Percentiles rank a stretch among this genome's conserved stretches.
Evolutionary conservation across 805 yeast species (phyloP).

Genomic region (Lachancea sp.): DNA sequence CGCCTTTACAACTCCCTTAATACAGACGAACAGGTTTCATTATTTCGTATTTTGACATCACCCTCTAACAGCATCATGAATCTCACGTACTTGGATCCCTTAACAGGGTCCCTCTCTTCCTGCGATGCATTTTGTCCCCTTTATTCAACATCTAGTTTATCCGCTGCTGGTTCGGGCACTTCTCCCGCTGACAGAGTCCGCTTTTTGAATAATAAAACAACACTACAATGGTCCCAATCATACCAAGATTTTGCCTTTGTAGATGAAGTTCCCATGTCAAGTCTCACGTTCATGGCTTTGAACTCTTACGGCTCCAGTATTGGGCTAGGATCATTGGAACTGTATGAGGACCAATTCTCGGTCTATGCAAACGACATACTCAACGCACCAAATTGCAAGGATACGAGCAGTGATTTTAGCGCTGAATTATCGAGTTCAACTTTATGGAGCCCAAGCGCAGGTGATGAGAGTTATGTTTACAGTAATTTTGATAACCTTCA

Average conservation of each 20-base stretch:
- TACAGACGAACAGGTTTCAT: constrained; percentile 41
- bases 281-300: constrained; percentile 56
- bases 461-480: constrained; percentile 27
- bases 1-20: constrained; percentile 58
- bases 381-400: constrained; percentile 58
- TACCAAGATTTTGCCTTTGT: constrained; percentile 81
- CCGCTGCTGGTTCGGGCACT: constrained; percentile 25
- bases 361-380: constrained; percentile 71
- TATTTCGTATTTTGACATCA: constrained; percentile 65
- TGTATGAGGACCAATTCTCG: constrained; percentile 49
- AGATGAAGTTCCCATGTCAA: constrained; percentile 53
- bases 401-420: constrained; percentile 19
- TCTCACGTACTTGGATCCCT: constrained; percentile 74
- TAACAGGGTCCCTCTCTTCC: constrained; percentile 43
- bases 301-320: constrained; percentile 66
- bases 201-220: constrained; percentile 33
- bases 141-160: constrained; percentile 36
- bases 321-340: constrained; percentile 64
- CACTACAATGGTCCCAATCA: constrained; percentile 34
- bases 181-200: constrained; percentile 18
- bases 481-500: constrained; percentile 32
- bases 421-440: constrained; percentile 27
- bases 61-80: constrained; percentile 92
- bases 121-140: constrained; percentile 94
- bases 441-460: constrained; percentile 28